Base-by-base conservation (phyloP, 305 asterid genomes). In the Fraxinus albicans region DNA sequence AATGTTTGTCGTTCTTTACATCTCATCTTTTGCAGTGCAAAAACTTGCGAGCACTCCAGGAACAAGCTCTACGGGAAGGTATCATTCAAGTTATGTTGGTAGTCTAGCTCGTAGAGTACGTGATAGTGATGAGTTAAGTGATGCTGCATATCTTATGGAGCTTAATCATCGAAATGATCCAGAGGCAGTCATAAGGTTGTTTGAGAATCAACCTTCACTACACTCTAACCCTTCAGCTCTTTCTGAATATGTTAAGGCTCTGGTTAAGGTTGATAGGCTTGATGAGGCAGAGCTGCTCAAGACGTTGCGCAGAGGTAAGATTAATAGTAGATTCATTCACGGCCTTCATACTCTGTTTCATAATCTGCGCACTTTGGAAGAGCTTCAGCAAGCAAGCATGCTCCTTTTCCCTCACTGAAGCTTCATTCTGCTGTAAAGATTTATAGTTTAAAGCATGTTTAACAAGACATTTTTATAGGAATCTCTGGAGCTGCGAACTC, bases 231-330 rank as follows among this genome's bases (percentile, higher is more conserved):
- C 93, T 38, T 78, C 97, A 27, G 97, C 98, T 79, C 92, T 96
- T 89, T 90, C 93, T 31, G 98, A 94, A 83, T 95, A 96, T 88
- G 98, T 95, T 81, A 96, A 90, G 87, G 98, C 99, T 53, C 86
- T 96, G 82, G 97, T 96, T 82, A 96, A 88, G 92, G 97, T 92
- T 83, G 98, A 95, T 83, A 92, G 95, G 84, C 96, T 92, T 8
- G 90, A 96, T 60, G 97, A 92, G 83, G 95, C 97, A 82, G 94
- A 93, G 88, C 90, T 96, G 81, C 89, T 96, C 23, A 91, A 88
- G 88, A 89, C 97, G 76, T 85, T 96, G 91, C 92, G 88, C 80
- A 90, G 90, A 91, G 96, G 99, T 95, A 79, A 79, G 93, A 63
- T 81, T 75, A 15, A 33, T 35, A 44, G 31, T 53, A 79, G 9